phyloP scores from a whole-genome alignment of 176 grass and related monocot genomes.

The Puya raimondii region DNA sequence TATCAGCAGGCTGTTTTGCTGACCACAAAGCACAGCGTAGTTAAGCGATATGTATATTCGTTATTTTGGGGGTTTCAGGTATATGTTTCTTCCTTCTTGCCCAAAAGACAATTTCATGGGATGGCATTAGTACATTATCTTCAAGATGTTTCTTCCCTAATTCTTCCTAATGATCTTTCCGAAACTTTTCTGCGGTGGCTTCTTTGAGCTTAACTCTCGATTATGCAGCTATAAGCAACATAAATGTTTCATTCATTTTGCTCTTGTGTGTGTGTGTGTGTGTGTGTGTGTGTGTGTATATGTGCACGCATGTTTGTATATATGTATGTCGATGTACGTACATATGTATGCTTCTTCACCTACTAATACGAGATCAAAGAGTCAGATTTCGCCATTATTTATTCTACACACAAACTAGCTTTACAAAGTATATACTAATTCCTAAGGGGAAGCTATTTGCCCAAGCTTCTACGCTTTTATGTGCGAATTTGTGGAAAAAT shows the following conservation, averaged over 20 bases:
- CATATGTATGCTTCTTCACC: background rate
- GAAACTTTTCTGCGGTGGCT: too few relatives aligned
- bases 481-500: too few relatives aligned
- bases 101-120: background rate
- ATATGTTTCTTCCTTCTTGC: constrained; percentile 13
- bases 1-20: constrained; percentile 67
- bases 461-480: too few relatives aligned
- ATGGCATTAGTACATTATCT: background rate
- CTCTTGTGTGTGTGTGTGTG: too few relatives aligned
- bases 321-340: background rate
- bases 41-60: constrained; percentile 81
- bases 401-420: too few relatives aligned
- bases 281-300: background rate
- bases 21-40: constrained; percentile 45
- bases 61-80: constrained; percentile 99
- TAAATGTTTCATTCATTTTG: background rate
- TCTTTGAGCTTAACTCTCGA: background rate
- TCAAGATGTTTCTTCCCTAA: background rate
- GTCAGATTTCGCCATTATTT: too few relatives aligned
- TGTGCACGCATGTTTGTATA: background rate
- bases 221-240: background rate
- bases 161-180: too few relatives aligned
- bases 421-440: too few relatives aligned
- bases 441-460: too few relatives aligned
- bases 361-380: too few relatives aligned